Evolutionary conservation across 2,329 filamentous ascomycete species (phyloP).

Genomic region (Fusarium sp.): DNA sequence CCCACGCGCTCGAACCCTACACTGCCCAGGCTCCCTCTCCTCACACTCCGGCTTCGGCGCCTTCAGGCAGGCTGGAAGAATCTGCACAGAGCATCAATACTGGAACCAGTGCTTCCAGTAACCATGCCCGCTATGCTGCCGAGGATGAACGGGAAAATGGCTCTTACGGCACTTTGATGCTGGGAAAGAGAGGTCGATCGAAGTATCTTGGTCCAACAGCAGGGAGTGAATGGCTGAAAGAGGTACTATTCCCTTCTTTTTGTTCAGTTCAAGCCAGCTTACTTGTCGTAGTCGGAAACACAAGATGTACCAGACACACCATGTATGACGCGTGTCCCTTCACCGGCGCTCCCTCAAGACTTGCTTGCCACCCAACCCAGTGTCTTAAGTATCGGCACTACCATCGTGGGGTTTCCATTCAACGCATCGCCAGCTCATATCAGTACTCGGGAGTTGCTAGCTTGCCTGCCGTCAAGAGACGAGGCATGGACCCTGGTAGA

Average conservation of each 20-base stretch:
- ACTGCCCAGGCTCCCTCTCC: not conserved
- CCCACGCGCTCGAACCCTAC: slow-evolving; percentile 2
- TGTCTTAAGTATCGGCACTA: not conserved
- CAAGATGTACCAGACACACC: slow-evolving; percentile 8
- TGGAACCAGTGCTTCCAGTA: not conserved
- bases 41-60: not conserved
- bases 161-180: slow-evolving; percentile 4
- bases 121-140: not conserved
- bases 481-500: slow-evolving; percentile 3
- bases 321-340: not conserved
- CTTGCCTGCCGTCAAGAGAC: not conserved
- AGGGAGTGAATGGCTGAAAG: slow-evolving; percentile 9
- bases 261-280: not conserved
- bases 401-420: not conserved
- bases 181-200: not conserved
- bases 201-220: slow-evolving; percentile 7
- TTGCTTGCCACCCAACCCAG: not conserved
- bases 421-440: not conserved
- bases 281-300: slow-evolving; percentile 1
- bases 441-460: not conserved
- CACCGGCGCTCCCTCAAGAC: not conserved
- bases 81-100: not conserved
- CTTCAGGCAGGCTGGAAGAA: not conserved
- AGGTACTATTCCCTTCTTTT: not conserved
- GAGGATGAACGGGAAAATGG: slow-evolving; percentile 1